phyloP scores from a whole-genome alignment of 768 basidiomycete genomes.

The Antrodiella citrinella region DNA sequence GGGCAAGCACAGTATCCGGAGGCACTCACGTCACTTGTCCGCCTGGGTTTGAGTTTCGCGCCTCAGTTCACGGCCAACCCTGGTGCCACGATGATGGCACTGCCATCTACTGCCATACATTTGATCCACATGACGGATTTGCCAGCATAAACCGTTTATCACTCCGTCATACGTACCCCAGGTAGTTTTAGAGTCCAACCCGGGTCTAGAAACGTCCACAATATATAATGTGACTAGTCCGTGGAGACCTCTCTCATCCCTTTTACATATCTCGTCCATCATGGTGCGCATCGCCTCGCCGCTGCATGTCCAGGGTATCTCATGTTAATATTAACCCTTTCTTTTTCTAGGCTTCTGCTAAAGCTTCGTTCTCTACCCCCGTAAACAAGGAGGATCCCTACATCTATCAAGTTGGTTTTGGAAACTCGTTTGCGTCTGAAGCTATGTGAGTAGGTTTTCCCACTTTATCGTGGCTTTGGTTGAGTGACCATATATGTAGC shows the following conservation, averaged over 20 bases:
- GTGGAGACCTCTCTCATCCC: too few species aligned
- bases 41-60: neutral
- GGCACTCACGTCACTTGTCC: too few species aligned
- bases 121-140: neutral
- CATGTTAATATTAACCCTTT: neutral
- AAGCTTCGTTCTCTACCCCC: constrained; percentile 2
- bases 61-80: neutral
- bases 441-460: constrained; percentile 16
- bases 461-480: neutral
- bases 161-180: neutral
- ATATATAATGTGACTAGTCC: too few species aligned
- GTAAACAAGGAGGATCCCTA: constrained; percentile 16
- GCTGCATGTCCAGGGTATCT: neutral
- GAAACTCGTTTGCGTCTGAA: constrained; percentile 19
- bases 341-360: constrained; percentile 12
- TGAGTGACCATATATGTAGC: constrained; percentile 27
- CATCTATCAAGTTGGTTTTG: constrained; percentile 23
- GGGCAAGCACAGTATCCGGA: too few species aligned
- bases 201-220: too few species aligned
- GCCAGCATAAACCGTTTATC: neutral
- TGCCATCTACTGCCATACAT: neutral
- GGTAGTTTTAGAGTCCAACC: too few species aligned
- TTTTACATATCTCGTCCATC: too few species aligned
- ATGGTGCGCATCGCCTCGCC: neutral
- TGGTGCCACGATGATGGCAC: neutral